Evolutionary conservation across 2,329 filamentous ascomycete species (phyloP).

Genomic region (Colletotrichum sp.): DNA sequence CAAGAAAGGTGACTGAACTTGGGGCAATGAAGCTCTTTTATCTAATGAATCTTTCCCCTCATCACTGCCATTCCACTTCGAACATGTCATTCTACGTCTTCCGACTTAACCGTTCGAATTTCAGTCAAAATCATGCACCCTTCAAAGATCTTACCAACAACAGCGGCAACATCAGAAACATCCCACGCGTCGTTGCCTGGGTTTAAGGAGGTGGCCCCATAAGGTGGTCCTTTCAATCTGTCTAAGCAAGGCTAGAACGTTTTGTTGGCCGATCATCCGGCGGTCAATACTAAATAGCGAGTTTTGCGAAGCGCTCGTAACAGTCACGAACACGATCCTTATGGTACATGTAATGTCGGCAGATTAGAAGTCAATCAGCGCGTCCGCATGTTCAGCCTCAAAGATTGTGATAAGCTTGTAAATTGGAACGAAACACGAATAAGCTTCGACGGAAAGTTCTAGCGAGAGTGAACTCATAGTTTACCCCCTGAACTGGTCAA

Average conservation of each 20-base stretch:
- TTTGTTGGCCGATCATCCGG: background rate
- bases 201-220: background rate
- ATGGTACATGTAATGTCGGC: fast-evolving
- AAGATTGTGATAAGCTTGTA: background rate
- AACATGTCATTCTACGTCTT: background rate
- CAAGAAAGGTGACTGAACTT: background rate
- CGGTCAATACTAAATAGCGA: background rate
- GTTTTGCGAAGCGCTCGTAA: background rate
- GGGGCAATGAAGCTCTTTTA: background rate
- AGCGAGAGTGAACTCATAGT: background rate
- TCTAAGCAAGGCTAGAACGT: background rate
- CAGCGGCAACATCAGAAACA: background rate
- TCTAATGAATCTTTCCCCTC: too few species aligned
- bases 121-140: background rate
- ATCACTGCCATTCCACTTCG: background rate
- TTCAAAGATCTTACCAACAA: background rate
- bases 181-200: background rate
- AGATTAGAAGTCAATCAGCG: fast-evolving
- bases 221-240: background rate
- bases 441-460: background rate
- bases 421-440: background rate
- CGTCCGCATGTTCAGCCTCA: fast-evolving
- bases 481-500: slow-evolving; percentile 39
- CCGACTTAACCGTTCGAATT: background rate
- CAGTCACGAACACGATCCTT: fast-evolving